A percentile compares a stretch with the other conserved stretches of the same genome.
These are phyloP conservation scores for apple (Malus domestica) DNA, from an alignment of 306 rosid genomes.

Conservation along the genomic window ASM211411v1 NC_041796.1:21862501-21863000, in stretches of 20 bases:
- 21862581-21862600: no score
- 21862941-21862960: not conserved
- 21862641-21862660: not conserved
- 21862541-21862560: no score
- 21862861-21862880: no score
- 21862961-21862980: not conserved
- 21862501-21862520: no score
- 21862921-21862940: no score
- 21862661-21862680: conserved; percentile 15
- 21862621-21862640: no score
- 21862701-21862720: conserved; percentile 43
- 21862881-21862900: no score
- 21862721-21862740: conserved; percentile 6
- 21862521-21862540: no score
- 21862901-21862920: no score
- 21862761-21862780: not conserved
- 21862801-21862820: not conserved
- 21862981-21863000: not conserved
- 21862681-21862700: conserved; percentile 33
- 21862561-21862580: no score
- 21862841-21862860: fast-evolving
- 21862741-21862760: not conserved
- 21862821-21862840: fast-evolving
- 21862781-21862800: not conserved
- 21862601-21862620: no score